Conservation (phyloP, 495 filamentous ascomycete genomes). For the Neurospora sublineolata region DNA sequence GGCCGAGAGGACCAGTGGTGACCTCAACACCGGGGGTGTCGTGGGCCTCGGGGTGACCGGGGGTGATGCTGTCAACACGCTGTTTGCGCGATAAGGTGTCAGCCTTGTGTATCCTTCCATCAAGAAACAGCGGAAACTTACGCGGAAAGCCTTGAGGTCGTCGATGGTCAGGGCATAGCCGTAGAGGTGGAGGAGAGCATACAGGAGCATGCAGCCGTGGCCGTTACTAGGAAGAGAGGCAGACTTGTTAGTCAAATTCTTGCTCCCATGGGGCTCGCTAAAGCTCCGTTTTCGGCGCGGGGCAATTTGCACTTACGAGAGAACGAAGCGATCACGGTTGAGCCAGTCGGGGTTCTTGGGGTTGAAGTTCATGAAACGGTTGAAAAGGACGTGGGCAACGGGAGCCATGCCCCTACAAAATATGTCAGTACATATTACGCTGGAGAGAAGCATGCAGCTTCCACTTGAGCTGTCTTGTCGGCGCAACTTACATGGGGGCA, state of each 20-base stretch:
- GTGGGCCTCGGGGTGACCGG: slow-evolving; percentile 92
- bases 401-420: slow-evolving; percentile 77
- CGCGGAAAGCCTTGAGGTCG: slow-evolving; percentile 90
- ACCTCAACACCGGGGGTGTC: slow-evolving; percentile 96
- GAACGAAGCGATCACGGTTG: slow-evolving; percentile 96
- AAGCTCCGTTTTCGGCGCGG: background rate
- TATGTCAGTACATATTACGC: slow-evolving; percentile 11
- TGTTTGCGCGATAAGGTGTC: slow-evolving; percentile 21
- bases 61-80: slow-evolving; percentile 84
- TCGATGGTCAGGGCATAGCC: slow-evolving; percentile 79
- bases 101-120: slow-evolving; percentile 1
- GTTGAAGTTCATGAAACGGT: slow-evolving; percentile 99
- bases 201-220: slow-evolving; percentile 98
- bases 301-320: slow-evolving; percentile 69
- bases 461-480: background rate
- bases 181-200: slow-evolving; percentile 93
- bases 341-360: slow-evolving; percentile 95
- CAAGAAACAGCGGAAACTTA: slow-evolving; percentile 37
- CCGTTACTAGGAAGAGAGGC: slow-evolving; percentile 57
- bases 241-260: background rate
- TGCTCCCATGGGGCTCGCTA: background rate
- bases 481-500: slow-evolving; percentile 68
- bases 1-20: slow-evolving; percentile 91
- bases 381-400: slow-evolving; percentile 92
- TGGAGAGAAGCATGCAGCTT: slow-evolving; percentile 1